Conservation (phyloP, 306 rosid genomes). For the Fragaria nilgerrensis region DNA sequence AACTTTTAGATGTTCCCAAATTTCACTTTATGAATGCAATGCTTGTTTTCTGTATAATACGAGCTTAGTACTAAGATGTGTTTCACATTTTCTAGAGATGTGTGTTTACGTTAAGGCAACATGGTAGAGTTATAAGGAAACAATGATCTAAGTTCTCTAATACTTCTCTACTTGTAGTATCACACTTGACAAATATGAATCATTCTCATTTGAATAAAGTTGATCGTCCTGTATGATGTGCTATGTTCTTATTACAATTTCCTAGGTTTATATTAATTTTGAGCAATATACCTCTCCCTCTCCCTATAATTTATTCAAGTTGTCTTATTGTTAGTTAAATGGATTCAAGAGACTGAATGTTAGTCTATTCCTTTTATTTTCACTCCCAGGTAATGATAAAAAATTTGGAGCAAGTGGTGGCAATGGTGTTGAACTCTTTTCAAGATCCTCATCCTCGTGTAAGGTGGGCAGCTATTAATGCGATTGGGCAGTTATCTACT, state of each 20-base stretch:
- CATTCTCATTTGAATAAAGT: not conserved
- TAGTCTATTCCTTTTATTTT: not conserved
- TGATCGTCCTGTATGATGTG: not conserved
- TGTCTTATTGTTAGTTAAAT: not conserved
- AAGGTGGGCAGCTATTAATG: conserved; percentile 99
- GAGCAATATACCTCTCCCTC: not conserved
- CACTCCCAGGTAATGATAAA: conserved; percentile 77
- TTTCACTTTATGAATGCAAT: not conserved
- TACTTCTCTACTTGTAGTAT: not conserved
- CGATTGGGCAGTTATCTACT: conserved; percentile 92
- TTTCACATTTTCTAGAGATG: not conserved
- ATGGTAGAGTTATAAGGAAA: not conserved
- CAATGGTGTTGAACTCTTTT: conserved; percentile 91
- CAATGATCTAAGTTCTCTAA: not conserved
- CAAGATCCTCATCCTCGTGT: conserved; percentile 97
- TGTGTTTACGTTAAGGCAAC: not conserved
- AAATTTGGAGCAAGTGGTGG: conserved; percentile 93
- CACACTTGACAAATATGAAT: not conserved
- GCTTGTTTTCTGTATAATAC: not conserved
- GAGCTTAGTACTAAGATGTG: not conserved
- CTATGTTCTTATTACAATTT: not conserved
- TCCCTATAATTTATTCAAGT: not conserved
- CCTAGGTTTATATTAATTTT: not conserved
- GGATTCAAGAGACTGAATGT: not conserved
- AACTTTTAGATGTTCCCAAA: not conserved